Evolutionary conservation across 192 early-diverging fungal species (phyloP), one percentile per base, ranked within the genome.

Genomic region (Coemansia sp.): DNA sequence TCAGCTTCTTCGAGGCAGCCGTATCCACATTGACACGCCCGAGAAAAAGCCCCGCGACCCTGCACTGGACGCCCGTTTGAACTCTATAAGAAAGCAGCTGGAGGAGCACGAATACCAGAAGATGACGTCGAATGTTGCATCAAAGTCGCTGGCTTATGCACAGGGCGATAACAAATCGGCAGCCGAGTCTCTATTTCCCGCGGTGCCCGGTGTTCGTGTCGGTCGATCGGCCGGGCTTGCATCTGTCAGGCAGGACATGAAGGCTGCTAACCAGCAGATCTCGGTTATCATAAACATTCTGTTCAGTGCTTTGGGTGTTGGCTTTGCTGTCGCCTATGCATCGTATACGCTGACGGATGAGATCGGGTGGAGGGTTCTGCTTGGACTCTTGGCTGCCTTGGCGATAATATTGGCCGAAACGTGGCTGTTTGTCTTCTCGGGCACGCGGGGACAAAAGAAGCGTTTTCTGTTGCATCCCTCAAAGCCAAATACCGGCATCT

Each of bases 271-370:
- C 59, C 41, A 61, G 48, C 64, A 75, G 42, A 65, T 81, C 7
- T 73, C 73, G 2, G 70, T 68, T 20, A 81, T 81, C 3, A 56
- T 76, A 4, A 81, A 81, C 53, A 81, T 81, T 32, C 19, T 81
- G 29, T 81, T 81, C 43, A 81, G 79, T 15, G 79, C 62, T 0
- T 25, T 76, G 20, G 79, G 79, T 19, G 79, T 81, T 53, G 73
- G 79, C 0, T 81, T 81, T 65, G 79, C 79, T 10, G 74, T 81
- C 3, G 61, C 63, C 5, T 81, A 81, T 50, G 79, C 74, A 9
- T 76, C 74, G 5, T 81, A 81, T 62, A 73, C 79, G 35, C 42
- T 81, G 52, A 76, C 74, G 5, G 50, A 58, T 3, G 71, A 81
- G n/a, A 63, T 81, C 29, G 79, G 74, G 13, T 76, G 67, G 65